Evolutionary conservation across 345 rosid species (phyloP).

Genomic region (Limnanthes douglasii): DNA sequence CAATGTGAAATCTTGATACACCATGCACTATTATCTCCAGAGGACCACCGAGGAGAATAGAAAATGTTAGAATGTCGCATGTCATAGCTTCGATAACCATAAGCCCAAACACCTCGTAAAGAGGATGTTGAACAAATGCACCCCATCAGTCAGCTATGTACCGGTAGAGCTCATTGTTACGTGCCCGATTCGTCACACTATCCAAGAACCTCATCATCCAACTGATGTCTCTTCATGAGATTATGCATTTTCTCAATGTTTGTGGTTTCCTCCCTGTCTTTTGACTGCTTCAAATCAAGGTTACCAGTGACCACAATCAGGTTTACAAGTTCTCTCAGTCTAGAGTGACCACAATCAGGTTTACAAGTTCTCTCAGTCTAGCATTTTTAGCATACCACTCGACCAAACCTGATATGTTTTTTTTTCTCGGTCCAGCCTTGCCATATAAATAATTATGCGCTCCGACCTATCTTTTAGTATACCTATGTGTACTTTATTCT

Average conservation of each 20-base stretch:
- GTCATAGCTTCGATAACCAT: too few species aligned
- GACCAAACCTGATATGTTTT: conserved; percentile 59
- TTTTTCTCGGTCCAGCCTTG: conserved; percentile 59
- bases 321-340: too few species aligned
- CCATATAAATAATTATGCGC: conserved; percentile 71
- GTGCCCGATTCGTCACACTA: conserved; percentile 42
- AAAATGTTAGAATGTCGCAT: conserved; percentile 65
- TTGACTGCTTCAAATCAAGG: too few species aligned
- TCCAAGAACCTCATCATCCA: conserved; percentile 63
- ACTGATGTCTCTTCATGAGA: conserved; percentile 27
- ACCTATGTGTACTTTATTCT: conserved; percentile 49
- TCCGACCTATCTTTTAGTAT: conserved; percentile 38
- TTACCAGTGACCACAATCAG: too few species aligned
- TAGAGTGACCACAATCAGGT: too few species aligned
- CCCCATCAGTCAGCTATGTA: conserved; percentile 57
- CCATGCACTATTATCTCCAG: conserved; percentile 63
- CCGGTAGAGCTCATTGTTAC: too few species aligned
- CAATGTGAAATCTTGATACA: too few species aligned
- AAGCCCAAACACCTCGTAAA: conserved; percentile 74
- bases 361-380: too few species aligned
- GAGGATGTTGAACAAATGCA: conserved; percentile 73
- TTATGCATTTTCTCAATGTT: too few species aligned
- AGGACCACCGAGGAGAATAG: conserved; percentile 69
- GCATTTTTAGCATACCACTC: conserved; percentile 43
- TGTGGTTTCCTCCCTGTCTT: conserved; percentile 57